Evolutionary conservation across 768 basidiomycete species (phyloP).

Genomic region (Kwoniella dendrophila): DNA sequence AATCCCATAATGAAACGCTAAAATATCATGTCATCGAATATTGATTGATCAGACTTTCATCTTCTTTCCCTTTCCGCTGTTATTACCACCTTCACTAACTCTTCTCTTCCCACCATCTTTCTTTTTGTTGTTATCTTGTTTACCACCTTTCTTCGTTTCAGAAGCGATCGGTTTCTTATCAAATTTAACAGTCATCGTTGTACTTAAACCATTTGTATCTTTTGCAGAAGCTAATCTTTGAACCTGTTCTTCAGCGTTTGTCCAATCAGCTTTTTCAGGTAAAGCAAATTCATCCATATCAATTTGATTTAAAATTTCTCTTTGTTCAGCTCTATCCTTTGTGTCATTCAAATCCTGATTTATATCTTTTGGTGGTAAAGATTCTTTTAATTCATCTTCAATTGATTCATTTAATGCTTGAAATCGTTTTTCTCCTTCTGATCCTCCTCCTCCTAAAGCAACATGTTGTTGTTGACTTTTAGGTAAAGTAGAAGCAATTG

Average conservation of each 20-base stretch:
- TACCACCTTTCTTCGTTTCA: constrained; percentile 35
- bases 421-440: constrained; percentile 21
- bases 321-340: constrained; percentile 64
- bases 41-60: constrained; percentile 35
- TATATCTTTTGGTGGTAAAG: constrained; percentile 53
- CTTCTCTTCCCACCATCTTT: constrained; percentile 27
- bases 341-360: constrained; percentile 60
- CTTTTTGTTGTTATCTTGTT: constrained; percentile 27
- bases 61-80: constrained; percentile 33
- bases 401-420: constrained; percentile 26
- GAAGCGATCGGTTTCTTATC: constrained; percentile 61
- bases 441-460: too few relatives aligned
- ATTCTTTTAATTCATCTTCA: constrained; percentile 30
- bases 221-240: constrained; percentile 57
- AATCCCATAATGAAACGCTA: too few relatives aligned
- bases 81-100: constrained; percentile 30
- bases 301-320: constrained; percentile 82
- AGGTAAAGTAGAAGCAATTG: constrained; percentile 65
- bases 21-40: too few relatives aligned
- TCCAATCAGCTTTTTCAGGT: constrained; percentile 74
- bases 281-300: constrained; percentile 83
- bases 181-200: constrained; percentile 76
- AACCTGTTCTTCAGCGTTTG: constrained; percentile 72
- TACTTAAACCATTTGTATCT: constrained; percentile 62
- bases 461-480: constrained; percentile 35